Percentiles rank a stretch among this genome's conserved stretches.
phyloP scores from a whole-genome alignment of 345 rosid species.

The rapeseed (Brassica napus) region Da-Ae NC_063441.1:10962501-10963000 shows the following conservation, averaged over 20 bases:
- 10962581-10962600: constrained; percentile 93
- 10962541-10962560: constrained; percentile 94
- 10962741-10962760: constrained; percentile 70
- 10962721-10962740: background rate
- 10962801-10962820: constrained; percentile 41
- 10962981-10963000: constrained; percentile 39
- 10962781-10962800: constrained; percentile 1
- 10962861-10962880: background rate
- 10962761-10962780: constrained; percentile 51
- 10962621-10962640: constrained; percentile 84
- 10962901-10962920: constrained; percentile 46
- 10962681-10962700: constrained; percentile 56
- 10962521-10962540: constrained; percentile 41
- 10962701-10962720: constrained; percentile 41
- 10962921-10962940: constrained; percentile 35
- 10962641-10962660: constrained; percentile 78
- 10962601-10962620: constrained; percentile 98
- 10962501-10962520: constrained; percentile 41
- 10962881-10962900: constrained; percentile 31
- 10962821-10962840: background rate
- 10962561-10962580: constrained; percentile 91
- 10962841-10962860: constrained; percentile 1
- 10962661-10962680: constrained; percentile 60
- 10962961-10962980: constrained; percentile 19
- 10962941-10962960: constrained; percentile 19